These are phyloP conservation scores for Hortiboletus flavorubellus DNA, from an alignment of 768 basidiomycete species.

Conservation along the genomic window DNA sequence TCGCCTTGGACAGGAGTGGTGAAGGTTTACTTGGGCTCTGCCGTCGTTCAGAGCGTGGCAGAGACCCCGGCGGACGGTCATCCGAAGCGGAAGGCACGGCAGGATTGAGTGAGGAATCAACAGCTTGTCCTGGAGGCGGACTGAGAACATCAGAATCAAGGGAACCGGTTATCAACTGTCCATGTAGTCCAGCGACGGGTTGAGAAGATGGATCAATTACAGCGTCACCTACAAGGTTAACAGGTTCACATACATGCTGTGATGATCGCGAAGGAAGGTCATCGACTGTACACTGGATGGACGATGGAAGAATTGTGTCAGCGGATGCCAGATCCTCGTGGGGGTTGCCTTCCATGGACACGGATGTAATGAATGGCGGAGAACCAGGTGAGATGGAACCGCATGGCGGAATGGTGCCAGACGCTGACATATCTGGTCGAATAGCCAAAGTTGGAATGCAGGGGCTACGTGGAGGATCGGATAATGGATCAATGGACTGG, in stretches of 20 bases:
- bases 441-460: background rate
- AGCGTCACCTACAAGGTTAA: background rate
- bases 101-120: slow-evolving; percentile 1
- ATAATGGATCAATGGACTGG: slow-evolving; percentile 11
- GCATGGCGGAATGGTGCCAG: slow-evolving; percentile 16
- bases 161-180: slow-evolving; percentile 2
- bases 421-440: background rate
- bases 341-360: background rate
- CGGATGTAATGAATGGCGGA: slow-evolving; percentile 24
- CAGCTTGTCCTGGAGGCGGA: slow-evolving; percentile 1
- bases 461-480: background rate
- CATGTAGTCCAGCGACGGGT: background rate
- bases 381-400: slow-evolving; percentile 44
- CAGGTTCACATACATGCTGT: slow-evolving; percentile 10
- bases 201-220: slow-evolving; percentile 2
- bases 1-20: slow-evolving; percentile 3
- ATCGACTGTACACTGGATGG: slow-evolving; percentile 13
- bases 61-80: slow-evolving; percentile 19
- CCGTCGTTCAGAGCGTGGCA: slow-evolving; percentile 36
- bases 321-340: background rate
- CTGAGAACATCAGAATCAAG: background rate
- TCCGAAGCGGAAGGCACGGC: background rate
- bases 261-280: slow-evolving; percentile 25
- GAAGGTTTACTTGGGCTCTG: slow-evolving; percentile 32
- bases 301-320: slow-evolving; percentile 9